Base-by-base conservation (phyloP, 768 basidiomycete species). In the Panus rudis region DNA sequence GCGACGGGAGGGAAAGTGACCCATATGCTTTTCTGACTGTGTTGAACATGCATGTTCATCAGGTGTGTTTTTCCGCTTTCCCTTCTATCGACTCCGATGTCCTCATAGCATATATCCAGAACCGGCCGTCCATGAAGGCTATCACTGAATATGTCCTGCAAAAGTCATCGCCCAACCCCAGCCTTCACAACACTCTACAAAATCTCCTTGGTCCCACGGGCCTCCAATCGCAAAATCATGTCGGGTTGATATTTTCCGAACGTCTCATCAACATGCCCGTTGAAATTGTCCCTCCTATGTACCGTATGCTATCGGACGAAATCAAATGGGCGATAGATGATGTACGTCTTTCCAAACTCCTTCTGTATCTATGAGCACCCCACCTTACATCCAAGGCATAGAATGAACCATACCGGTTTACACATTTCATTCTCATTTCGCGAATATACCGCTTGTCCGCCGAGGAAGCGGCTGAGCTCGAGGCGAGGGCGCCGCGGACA, bases 221-320 rank as follows among this genome's bases (percentile, higher is more conserved):
- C 4, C 58, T 63, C 2, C 39, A 51, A 14, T 61, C 69, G 52
- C 26, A 62, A 66, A 67, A 69, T 13, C 78, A 85, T 48, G 77
- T 94, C 35, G 94, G 90, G 2, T 71, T 96, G 14, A 72, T 97
- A 7, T 69, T 99, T 50, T 86, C 83, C 50, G 91, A 96, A 60
- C 73, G 94, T 0, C 69, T 98, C 39, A 73, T 96, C 51, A 99
- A 98, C 60, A 93, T 99, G 82, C 94, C 94, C 0, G 84, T 92
- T 12, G 90, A 97, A 53, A 79, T 92, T 26, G 73, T 93, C 7
- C 85, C 92, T 4, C 92, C 91, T 1, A 84, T 96, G 81, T 97
- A 93, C 62, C 72, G 72, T 33, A 92, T 97, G 86, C 71, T 98
- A 19, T 65, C 70, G 0, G 80, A 87, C 37, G 94, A 99, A 60